A percentile compares a stretch with the other conserved stretches of the same genome.
phyloP scores from a whole-genome alignment of 805 yeast genomes.

The Lipomyces mesembrius region DNA sequence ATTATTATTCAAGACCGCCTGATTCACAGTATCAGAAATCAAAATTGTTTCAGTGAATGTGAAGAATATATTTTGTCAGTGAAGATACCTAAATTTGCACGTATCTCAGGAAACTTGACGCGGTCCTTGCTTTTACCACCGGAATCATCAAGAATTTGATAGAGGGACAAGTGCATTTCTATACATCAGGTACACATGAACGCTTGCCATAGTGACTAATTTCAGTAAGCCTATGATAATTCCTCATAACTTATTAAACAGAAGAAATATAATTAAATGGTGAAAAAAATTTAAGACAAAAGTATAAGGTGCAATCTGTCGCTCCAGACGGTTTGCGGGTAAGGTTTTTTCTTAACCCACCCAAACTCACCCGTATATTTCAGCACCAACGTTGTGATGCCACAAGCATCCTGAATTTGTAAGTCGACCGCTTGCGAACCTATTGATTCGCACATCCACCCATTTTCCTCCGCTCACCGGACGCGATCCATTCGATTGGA shows the following conservation, averaged over 20 bases:
- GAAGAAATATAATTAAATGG: background rate
- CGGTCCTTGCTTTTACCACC: background rate
- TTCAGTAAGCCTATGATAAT: background rate
- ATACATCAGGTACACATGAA: background rate
- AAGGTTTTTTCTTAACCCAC: background rate
- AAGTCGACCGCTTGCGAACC: conserved; percentile 2
- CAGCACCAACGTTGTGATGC: conserved; percentile 6
- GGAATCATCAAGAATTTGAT: background rate
- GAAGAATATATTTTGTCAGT: background rate
- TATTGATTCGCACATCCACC: background rate
- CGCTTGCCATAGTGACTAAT: background rate
- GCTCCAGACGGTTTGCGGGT: background rate
- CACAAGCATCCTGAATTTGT: background rate
- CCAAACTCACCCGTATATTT: background rate
- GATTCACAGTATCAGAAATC: conserved; percentile 17
- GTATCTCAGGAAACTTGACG: background rate
- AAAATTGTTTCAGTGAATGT: background rate
- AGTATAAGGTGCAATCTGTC: background rate
- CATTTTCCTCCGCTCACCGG: background rate
- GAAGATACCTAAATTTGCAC: background rate
- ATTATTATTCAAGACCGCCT: conserved; percentile 59
- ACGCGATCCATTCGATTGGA: conserved; percentile 26
- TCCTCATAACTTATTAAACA: background rate
- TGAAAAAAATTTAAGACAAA: background rate
- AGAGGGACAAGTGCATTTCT: background rate